A percentile compares a stretch with the other conserved stretches of the same genome.
These are phyloP conservation scores for Cordyceps pruinosa DNA, from an alignment of 2,329 filamentous ascomycete genomes.

Conservation along the genomic window DNA sequence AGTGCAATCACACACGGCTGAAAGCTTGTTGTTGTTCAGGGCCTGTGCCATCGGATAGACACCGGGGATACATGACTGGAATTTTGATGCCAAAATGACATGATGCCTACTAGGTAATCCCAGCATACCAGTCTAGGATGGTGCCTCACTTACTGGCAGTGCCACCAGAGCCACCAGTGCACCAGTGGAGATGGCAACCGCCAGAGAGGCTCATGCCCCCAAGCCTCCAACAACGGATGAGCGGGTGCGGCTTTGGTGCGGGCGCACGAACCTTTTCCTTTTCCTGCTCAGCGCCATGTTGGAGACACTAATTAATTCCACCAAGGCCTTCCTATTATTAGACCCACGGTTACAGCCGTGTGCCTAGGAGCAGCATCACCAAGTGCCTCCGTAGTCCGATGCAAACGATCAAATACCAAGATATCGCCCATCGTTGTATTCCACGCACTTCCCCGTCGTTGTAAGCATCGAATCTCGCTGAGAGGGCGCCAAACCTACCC, in stretches of 20 bases:
- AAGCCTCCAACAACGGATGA: too few species aligned
- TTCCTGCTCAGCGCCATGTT: neutral
- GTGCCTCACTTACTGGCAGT: neutral
- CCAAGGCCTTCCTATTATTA: neutral
- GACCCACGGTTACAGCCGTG: neutral
- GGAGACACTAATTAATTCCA: neutral
- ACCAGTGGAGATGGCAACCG: neutral
- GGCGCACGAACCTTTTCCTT: neutral
- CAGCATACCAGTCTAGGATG: neutral
- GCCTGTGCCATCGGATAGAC: neutral
- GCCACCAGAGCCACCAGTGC: neutral
- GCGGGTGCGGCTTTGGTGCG: neutral
- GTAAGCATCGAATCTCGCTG: neutral
- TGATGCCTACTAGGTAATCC: neutral
- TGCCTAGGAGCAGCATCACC: neutral
- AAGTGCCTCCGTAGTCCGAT: neutral
- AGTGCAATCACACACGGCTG: neutral
- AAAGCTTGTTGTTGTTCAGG: neutral
- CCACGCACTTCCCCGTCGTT: neutral
- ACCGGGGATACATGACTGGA: neutral
- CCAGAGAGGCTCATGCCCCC: too few species aligned
- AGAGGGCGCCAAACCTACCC: neutral
- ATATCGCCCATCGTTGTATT: neutral
- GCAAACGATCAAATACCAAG: neutral
- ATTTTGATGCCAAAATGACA: neutral